phyloP scores from a whole-genome alignment of 257 asterid species.

The Haberlea rhodopensis region DNA sequence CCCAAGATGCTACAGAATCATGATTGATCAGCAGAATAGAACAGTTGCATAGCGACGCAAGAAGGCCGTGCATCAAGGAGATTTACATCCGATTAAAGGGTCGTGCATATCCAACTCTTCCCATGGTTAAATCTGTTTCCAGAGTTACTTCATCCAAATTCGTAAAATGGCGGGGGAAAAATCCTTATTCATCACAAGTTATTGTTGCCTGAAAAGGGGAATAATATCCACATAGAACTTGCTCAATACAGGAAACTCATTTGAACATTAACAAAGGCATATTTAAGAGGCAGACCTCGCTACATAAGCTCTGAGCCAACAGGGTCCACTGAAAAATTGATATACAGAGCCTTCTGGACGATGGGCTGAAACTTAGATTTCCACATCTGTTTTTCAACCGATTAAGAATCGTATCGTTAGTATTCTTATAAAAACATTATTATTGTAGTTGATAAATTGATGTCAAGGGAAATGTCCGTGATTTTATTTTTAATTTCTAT shows the following conservation, averaged over 20 bases:
- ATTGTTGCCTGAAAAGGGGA: neutral
- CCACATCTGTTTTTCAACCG: constrained; percentile 53
- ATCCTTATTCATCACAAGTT: neutral
- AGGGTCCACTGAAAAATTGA: constrained; percentile 64
- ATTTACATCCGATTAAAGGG: neutral
- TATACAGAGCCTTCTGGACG: constrained; percentile 40
- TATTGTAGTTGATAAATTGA: too few species aligned
- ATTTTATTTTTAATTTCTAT: constrained; percentile 1
- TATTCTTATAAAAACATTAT: too few species aligned
- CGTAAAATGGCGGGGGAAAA: too few species aligned
- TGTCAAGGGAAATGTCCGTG: neutral
- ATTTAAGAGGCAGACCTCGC: constrained; percentile 29
- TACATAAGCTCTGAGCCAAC: constrained; percentile 75
- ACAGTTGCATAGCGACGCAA: neutral
- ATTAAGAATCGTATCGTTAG: too few species aligned
- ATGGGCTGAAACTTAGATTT: constrained; percentile 46
- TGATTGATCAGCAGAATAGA: neutral
- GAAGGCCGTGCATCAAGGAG: neutral
- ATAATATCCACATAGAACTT: neutral
- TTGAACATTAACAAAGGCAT: neutral
- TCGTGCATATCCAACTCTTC: neutral
- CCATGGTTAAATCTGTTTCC: too few species aligned
- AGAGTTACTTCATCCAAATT: too few species aligned
- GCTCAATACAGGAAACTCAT: too few species aligned
- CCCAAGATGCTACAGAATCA: neutral